Conservation (phyloP, 192 early-diverging fungal genomes). For the Neocallimastix lanati region DNA sequence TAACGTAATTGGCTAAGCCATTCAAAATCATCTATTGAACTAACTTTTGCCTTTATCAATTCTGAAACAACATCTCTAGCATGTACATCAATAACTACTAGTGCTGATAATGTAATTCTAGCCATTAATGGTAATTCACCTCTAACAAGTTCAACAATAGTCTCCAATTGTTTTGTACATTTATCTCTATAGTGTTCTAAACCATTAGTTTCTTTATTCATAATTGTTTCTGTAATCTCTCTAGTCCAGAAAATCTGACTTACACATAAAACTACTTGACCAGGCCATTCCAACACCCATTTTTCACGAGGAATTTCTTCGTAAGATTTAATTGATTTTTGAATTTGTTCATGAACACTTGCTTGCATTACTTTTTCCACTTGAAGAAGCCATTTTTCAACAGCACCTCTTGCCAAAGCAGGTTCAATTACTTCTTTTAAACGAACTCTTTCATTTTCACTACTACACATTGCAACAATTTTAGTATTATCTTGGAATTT, state of each 20-base stretch:
- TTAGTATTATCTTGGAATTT: slow-evolving; percentile 36
- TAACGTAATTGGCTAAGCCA: slow-evolving; percentile 43
- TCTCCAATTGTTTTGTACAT: slow-evolving; percentile 18
- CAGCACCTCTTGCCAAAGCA: slow-evolving; percentile 29
- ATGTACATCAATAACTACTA: slow-evolving; percentile 42
- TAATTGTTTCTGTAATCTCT: slow-evolving; percentile 30
- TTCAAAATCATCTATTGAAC: slow-evolving; percentile 28
- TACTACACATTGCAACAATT: slow-evolving; percentile 28
- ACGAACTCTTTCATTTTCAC: slow-evolving; percentile 31
- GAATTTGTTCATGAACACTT: slow-evolving; percentile 25
- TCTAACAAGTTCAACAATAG: slow-evolving; percentile 33
- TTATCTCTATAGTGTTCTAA: slow-evolving; percentile 23
- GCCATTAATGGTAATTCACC: slow-evolving; percentile 26
- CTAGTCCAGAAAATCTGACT: slow-evolving; percentile 36
- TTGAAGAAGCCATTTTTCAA: slow-evolving; percentile 36
- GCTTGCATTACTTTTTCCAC: slow-evolving; percentile 36
- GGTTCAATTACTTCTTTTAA: slow-evolving; percentile 26
- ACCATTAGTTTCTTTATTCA: slow-evolving; percentile 15
- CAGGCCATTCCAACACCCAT: slow-evolving; percentile 41
- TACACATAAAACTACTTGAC: slow-evolving; percentile 35
- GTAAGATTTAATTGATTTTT: slow-evolving; percentile 25
- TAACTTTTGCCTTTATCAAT: slow-evolving; percentile 12
- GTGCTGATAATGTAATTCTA: slow-evolving; percentile 26
- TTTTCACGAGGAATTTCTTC: slow-evolving; percentile 22
- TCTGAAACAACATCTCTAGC: slow-evolving; percentile 33